Evolutionary conservation across 108 stramenopile genomes (phyloP), one percentile per base, ranked within the genome.

Genomic region (Nitzschia sp.): DNA sequence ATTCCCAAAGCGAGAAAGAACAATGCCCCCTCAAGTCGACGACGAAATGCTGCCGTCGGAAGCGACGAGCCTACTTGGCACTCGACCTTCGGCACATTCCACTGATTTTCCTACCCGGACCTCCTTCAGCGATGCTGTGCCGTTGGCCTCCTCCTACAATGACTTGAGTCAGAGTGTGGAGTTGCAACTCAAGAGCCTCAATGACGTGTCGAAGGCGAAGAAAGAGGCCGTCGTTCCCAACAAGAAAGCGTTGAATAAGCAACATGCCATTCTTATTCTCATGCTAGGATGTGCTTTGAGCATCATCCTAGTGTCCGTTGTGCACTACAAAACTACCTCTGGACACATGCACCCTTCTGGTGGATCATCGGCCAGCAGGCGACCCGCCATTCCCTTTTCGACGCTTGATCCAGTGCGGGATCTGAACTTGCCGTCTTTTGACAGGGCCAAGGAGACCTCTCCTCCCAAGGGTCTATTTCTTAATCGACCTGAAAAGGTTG

Each of bases 391-490:
- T 15, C 48, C 64, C 17, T 63, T 82, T 26, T 82, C 81, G 24
- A 53, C 51, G 3, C 42, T 66, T 27, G 59, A 82, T 58, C 81
- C 81, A 25, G 68, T 77, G 19, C 61, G 63, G 23, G 76, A 82
- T 49, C 53, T 82, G 11, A 68, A 57, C 18, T 29, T 82, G 15
- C n/a, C 57, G 0, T 62, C 36, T 2, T 64, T 68, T 54, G 55
- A 59, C 23, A 57, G 81, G 15, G 55, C 75, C n/a, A 18, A 59
- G n/a, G 51, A 54, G 2, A 60, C 72, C 32, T 17, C 48, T 3
- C 75, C 80, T 33, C 67, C 70, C 24, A 29, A 28, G 30, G 19
- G 21, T 25, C 17, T 71, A 8, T 70, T 34, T 57, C 29, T 64
- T 55, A 35, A 38, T 15, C 59, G 58, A 35, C 38, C 36, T 28